Base-by-base conservation (phyloP, 2,329 filamentous ascomycete genomes). In the Scytalidium sp. region DNA sequence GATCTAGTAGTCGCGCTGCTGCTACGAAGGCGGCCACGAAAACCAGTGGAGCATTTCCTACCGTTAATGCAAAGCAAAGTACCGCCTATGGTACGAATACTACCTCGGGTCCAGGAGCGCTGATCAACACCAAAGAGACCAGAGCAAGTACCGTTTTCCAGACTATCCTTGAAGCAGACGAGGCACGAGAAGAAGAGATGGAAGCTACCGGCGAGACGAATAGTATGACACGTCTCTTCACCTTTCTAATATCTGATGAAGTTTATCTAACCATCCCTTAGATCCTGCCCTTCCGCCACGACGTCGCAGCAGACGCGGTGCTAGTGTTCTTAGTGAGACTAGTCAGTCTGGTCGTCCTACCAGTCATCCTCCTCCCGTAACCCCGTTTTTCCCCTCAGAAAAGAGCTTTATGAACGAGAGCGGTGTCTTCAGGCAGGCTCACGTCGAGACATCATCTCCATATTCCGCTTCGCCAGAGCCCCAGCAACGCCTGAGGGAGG, bases 331-430 rank as follows among this genome's bases (percentile, higher is more conserved):
- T 22, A 41, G 40, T 9, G 10, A 11, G 21, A 9, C 22, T n/a
- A n/a, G 36, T 27, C 19, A 25, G 39, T 15, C 43, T 27, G 19
- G 41, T 17, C 44, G 44, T 29, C 40, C 20, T 41, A 29, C 19
- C 15, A 46, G 47, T 17, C 44, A 19, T 27, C 19, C 29, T 17
- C 17, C 41, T 22, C 42, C 21, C 15, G 19, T 23, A 22, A 27
- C 20, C 17, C n/a, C 15, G 3, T 42, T 41, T 25, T 11, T 46
- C 32, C 13, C 19, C 19, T 45, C 48, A 8, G 47, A 61, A 15
- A 45, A 49, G 25, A 69, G 66, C 50, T 74, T 68, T 54, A 56
- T 50, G 10, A 60, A 64, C 10, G 71, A 74, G 47, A 68, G 64
- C 44, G 51, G 50, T 17, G 42, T 74, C 5, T 74, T 65, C 52